Conservation (phyloP, 441 rosid genomes). For the Geranium incanum region DNA sequence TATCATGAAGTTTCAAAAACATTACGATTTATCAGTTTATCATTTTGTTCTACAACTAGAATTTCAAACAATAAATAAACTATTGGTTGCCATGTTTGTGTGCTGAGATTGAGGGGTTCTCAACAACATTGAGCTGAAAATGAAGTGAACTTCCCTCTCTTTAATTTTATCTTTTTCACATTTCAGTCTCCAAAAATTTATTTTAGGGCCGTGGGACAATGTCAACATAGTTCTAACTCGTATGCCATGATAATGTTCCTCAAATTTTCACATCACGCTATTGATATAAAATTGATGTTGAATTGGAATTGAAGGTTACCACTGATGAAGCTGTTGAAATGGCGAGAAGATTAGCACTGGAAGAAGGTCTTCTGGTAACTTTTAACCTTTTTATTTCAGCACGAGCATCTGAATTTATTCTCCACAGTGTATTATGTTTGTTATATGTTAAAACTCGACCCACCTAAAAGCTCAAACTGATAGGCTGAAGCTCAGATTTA, state of each 20-base stretch:
- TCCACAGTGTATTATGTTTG: too few relatives aligned
- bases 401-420: too few relatives aligned
- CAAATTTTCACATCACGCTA: neutral
- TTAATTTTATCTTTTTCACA: neutral
- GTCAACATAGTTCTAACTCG: neutral
- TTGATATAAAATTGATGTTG: constrained; percentile 3
- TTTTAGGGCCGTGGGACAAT: neutral
- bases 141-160: neutral
- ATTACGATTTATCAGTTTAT: too few relatives aligned
- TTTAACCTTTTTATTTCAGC: constrained; percentile 11
- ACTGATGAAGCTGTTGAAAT: constrained; percentile 74
- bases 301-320: constrained; percentile 46
- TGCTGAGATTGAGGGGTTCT: neutral
- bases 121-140: neutral
- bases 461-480: too few relatives aligned
- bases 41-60: too few relatives aligned
- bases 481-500: too few relatives aligned
- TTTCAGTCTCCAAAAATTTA: neutral
- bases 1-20: too few relatives aligned
- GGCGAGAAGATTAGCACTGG: constrained; percentile 84
- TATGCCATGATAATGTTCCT: neutral
- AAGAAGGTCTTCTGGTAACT: constrained; percentile 89
- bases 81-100: neutral
- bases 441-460: too few relatives aligned
- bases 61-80: neutral